Conservation (phyloP, 345 rosid species). For the Hevea brasiliensis region DNA sequence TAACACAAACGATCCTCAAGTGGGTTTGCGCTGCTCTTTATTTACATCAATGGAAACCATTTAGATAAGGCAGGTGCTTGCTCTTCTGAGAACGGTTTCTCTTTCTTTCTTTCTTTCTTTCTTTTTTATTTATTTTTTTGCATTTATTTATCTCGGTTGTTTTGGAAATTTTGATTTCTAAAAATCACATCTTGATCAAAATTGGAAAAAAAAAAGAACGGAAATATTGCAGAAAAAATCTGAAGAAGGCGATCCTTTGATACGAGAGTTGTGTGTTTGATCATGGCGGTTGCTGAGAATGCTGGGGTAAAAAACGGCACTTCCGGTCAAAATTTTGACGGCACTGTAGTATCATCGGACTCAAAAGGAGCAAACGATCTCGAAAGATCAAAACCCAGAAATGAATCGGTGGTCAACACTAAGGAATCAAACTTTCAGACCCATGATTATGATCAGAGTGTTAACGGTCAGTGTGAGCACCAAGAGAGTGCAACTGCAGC, state of each 20-base stretch:
- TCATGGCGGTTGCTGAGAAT: constrained; percentile 97
- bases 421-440: constrained; percentile 23
- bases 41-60: constrained; percentile 40
- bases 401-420: constrained; percentile 33
- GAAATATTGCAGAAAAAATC: constrained; percentile 33
- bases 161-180: constrained; percentile 10
- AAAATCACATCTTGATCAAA: constrained; percentile 10
- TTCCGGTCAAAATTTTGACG: constrained; percentile 62
- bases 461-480: constrained; percentile 28
- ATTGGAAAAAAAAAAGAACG: background rate
- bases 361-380: constrained; percentile 44
- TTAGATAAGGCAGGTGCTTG: constrained; percentile 45
- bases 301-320: constrained; percentile 72
- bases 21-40: constrained; percentile 24
- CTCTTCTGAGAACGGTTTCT: background rate
- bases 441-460: constrained; percentile 35
- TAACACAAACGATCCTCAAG: constrained; percentile 6
- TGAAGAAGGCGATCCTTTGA: constrained; percentile 24
- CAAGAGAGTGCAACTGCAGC: constrained; percentile 19
- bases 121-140: background rate
- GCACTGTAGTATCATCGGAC: constrained; percentile 50
- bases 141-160: constrained; percentile 10
- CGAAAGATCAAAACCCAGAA: constrained; percentile 51
- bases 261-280: constrained; percentile 20
- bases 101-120: background rate